A percentile compares a stretch with the other conserved stretches of the same genome.
Conservation (phyloP, 1,139 yeast genomes). For the Pichia sp. region DNA sequence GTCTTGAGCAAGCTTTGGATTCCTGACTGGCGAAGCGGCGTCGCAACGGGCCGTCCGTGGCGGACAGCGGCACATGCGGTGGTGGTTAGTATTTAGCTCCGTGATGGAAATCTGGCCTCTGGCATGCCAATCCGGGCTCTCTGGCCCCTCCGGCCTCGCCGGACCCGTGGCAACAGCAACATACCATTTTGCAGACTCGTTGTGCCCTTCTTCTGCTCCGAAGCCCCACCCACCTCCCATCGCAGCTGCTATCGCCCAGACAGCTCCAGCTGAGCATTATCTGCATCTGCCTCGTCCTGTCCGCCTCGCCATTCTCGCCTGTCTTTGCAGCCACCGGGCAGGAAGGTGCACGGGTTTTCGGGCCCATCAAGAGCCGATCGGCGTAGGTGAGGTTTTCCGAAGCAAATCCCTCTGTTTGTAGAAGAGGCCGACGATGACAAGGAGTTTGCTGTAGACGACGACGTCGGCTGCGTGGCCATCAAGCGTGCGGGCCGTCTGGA, state of each 20-base stretch:
- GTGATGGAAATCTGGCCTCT: neutral
- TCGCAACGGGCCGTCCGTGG: too few relatives aligned
- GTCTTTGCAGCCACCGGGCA: slow-evolving; percentile 1
- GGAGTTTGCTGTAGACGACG: neutral
- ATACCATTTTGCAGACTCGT: neutral
- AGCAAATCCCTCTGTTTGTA: slow-evolving; percentile 13
- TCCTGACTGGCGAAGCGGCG: slow-evolving; percentile 29
- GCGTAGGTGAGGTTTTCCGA: neutral
- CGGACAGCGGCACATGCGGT: neutral
- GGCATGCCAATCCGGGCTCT: too few relatives aligned
- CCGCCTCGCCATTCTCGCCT: neutral
- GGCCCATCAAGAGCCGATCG: neutral
- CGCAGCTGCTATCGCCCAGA: neutral
- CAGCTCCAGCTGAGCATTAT: neutral
- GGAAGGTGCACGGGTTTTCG: slow-evolving; percentile 1
- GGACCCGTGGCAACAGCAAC: neutral
- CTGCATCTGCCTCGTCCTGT: neutral
- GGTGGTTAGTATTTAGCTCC: slow-evolving; percentile 5
- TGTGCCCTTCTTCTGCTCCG: neutral
- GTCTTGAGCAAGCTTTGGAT: slow-evolving; percentile 47
- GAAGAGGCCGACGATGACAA: slow-evolving; percentile 9
- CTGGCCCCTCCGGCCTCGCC: neutral
- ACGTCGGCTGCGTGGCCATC: neutral
- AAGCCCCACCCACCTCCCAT: neutral
- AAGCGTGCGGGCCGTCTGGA: neutral